Conservation (phyloP, 306 rosid genomes). For the Sesbania bispinosa region DNA sequence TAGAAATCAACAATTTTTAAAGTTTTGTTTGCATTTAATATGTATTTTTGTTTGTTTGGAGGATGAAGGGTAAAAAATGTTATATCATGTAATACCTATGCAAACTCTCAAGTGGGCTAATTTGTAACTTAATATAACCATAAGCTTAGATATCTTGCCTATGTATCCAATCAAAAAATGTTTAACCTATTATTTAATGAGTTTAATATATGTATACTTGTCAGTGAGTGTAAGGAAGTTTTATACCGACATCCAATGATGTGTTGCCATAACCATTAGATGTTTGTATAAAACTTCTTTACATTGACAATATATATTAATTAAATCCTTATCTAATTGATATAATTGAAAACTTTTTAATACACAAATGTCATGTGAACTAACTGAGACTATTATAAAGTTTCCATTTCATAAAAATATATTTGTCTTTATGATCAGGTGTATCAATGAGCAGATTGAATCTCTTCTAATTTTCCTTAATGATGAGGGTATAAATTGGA, state of each 20-base stretch:
- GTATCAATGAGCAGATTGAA: conserved; percentile 80
- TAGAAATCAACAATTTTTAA: not conserved
- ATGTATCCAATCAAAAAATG: not conserved
- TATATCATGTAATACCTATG: not conserved
- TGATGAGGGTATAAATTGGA: conserved; percentile 39
- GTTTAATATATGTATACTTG: too few species aligned
- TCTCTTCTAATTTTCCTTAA: conserved; percentile 52
- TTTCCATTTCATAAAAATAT: conserved; percentile 8
- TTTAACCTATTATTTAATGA: not conserved
- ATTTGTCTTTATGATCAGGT: conserved; percentile 53
- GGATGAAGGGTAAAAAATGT: not conserved
- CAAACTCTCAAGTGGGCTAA: not conserved
- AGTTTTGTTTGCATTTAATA: not conserved
- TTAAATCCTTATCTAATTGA: not conserved
- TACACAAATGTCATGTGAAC: not conserved
- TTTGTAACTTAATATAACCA: not conserved
- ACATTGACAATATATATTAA: too few species aligned
- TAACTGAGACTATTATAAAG: not conserved
- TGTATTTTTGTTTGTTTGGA: not conserved
- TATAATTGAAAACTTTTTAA: not conserved
- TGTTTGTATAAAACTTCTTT: too few species aligned
- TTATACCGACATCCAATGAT: too few species aligned
- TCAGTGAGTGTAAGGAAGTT: too few species aligned
- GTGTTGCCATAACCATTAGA: too few species aligned
- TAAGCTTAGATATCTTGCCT: not conserved